Conservation (phyloP, 2,329 filamentous ascomycete species). For the Cordyceps cicadae region DNA sequence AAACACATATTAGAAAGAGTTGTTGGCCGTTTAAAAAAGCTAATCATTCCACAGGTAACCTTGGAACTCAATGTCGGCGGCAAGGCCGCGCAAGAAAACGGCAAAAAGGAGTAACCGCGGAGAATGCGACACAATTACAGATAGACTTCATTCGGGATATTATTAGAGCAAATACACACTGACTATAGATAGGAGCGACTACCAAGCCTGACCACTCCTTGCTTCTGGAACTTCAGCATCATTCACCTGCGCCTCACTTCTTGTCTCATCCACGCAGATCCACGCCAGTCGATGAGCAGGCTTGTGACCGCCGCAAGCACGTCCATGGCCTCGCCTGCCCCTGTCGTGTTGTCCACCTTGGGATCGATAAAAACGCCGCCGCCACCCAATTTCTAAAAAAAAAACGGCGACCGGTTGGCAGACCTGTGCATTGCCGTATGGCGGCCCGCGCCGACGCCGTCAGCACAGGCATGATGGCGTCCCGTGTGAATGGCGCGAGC, state of each 20-base stretch:
- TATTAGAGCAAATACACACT: background rate
- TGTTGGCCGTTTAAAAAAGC: background rate
- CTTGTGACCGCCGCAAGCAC: constrained; percentile 47
- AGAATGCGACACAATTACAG: no score
- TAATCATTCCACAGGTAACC: background rate
- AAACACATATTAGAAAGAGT: no score
- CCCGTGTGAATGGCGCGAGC: constrained; percentile 39
- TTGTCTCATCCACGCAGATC: background rate
- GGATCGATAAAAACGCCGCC: constrained; percentile 31
- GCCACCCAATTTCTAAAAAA: constrained; percentile 42
- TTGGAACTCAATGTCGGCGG: constrained; percentile 8
- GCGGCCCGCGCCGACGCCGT: constrained; percentile 40
- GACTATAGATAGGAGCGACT: background rate
- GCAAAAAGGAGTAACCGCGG: background rate
- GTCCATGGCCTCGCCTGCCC: constrained; percentile 52
- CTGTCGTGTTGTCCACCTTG: constrained; percentile 44
- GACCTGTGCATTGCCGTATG: constrained; percentile 39
- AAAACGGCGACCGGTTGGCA: constrained; percentile 33
- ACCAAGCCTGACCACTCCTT: background rate
- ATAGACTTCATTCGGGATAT: background rate
- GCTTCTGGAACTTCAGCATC: background rate
- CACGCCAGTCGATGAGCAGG: constrained; percentile 31
- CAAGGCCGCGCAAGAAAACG: background rate
- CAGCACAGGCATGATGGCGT: constrained; percentile 37
- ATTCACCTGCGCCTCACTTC: background rate